These are phyloP conservation scores for Penicillium alfredii DNA, from an alignment of 495 filamentous ascomycete genomes.

Conservation along the genomic window DNA sequence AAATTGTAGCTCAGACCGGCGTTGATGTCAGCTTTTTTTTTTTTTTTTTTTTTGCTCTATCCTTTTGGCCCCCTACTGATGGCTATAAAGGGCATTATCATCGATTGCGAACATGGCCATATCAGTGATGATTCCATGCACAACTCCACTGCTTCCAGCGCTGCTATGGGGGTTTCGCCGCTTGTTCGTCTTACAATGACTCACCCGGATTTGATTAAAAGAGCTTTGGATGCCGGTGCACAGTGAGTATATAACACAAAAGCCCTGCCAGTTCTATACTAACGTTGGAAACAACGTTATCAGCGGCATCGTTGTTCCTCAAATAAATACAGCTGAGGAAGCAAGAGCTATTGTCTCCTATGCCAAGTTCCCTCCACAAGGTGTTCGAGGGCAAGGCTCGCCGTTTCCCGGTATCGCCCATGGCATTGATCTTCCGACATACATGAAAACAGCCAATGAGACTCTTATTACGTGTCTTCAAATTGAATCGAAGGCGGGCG, in stretches of 20 bases:
- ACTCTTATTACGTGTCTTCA: constrained; percentile 74
- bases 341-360: constrained; percentile 51
- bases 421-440: constrained; percentile 28
- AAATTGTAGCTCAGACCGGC: constrained; percentile 34
- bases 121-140: constrained; percentile 71
- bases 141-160: constrained; percentile 68
- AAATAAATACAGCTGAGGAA: constrained; percentile 63
- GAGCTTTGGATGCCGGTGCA: constrained; percentile 57
- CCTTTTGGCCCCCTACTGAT: constrained; percentile 3
- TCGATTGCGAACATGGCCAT: constrained; percentile 26
- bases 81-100: constrained; percentile 21
- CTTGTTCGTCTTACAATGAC: constrained; percentile 63
- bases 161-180: constrained; percentile 58
- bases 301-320: constrained; percentile 53
- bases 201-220: constrained; percentile 25
- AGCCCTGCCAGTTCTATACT: not conserved
- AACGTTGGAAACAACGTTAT: constrained; percentile 2
- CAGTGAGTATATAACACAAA: constrained; percentile 48
- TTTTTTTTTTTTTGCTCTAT: not conserved
- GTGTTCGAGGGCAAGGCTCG: constrained; percentile 22
- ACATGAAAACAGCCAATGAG: constrained; percentile 72
- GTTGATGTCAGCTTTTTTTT: constrained; percentile 27
- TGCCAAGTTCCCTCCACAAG: constrained; percentile 36
- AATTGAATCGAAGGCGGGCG: constrained; percentile 71
- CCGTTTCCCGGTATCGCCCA: constrained; percentile 25